phyloP scores from a whole-genome alignment of 2,329 filamentous ascomycete genomes.

The Sporothrix mexicana region DNA sequence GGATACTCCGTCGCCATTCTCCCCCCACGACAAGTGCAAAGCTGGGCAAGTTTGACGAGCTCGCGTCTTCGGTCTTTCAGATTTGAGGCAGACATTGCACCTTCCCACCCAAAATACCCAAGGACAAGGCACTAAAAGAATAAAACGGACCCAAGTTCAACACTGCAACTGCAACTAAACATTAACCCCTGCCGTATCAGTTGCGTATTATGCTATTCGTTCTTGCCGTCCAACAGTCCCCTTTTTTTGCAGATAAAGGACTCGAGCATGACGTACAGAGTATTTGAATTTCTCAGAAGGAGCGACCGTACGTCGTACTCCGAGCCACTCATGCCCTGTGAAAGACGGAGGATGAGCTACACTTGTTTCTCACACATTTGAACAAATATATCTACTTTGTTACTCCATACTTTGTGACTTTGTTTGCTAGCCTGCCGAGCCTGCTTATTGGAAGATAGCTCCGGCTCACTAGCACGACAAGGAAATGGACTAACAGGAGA shows the following conservation, averaged over 20 bases:
- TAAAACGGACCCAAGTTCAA: not conserved
- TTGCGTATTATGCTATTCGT: slow-evolving; percentile 17
- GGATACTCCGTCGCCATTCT: slow-evolving; percentile 17
- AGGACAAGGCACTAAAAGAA: not conserved
- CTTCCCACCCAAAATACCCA: not conserved
- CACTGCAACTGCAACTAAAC: no score
- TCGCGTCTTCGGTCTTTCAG: slow-evolving; percentile 27
- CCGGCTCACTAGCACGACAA: not conserved
- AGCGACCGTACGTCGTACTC: slow-evolving; percentile 1
- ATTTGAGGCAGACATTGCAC: not conserved
- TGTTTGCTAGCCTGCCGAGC: not conserved
- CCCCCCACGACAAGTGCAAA: not conserved
- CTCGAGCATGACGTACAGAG: no score
- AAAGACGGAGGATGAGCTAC: no score
- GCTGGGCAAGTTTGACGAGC: not conserved
- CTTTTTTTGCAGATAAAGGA: not conserved
- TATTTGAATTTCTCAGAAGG: no score
- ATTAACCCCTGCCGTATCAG: not conserved
- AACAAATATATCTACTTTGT: no score
- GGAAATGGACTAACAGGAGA: slow-evolving; percentile 4
- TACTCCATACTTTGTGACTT: no score
- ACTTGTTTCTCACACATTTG: no score
- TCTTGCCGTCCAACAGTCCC: slow-evolving; percentile 1
- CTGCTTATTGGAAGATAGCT: slow-evolving; percentile 9
- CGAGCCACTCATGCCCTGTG: not conserved